Evolutionary conservation across 192 early-diverging fungal species (phyloP), one percentile per base, ranked within the genome.

Genomic region (Mortierella antarctica): DNA sequence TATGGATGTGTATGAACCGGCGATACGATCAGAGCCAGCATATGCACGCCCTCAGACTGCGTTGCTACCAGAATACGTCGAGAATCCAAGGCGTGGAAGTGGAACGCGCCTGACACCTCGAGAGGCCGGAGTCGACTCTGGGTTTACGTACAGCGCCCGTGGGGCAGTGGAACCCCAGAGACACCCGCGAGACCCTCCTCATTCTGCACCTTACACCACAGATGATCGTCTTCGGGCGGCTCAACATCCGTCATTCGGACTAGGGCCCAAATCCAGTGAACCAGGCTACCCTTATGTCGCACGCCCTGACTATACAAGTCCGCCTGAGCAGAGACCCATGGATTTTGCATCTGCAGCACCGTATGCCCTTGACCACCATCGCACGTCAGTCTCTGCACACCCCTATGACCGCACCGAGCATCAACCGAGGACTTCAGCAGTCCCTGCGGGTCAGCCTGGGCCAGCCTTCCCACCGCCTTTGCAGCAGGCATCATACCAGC

Each of bases 371-470:
- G 61, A 57, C 17, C 61, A 71, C 17, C 61, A 71, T 17, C 70
- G 60, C n/a, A 20, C 60, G 18, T 8, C 52, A n/a, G 18, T 44
- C 2, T 18, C 44, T 0, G 44, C 70, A 8, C 48, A 56, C 15
- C 39, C 59, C 1, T 71, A 56, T 46, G 70, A 71, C 63, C 70
- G 70, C 13, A 14, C 50, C 10, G 70, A 71, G 6, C 58, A 71
- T 44, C 6, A 15, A 3, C 39, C 51, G 53, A 41, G 61, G 2
- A 21, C 61, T 10, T 39, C 46, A 13, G 23, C 20, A 15, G 68
- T 61, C 18, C 17, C 46, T 45, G 7, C 49, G 49, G 41, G 58
- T 8, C 68, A 69, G 47, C 61, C 17, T 18, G 31, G 23, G 39
- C 4, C 13, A 46, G 7, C 63, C 14, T 65, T 65, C 53, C 63